phyloP scores from a whole-genome alignment of 306 rosid species.

The Datisca glomerata region DNA sequence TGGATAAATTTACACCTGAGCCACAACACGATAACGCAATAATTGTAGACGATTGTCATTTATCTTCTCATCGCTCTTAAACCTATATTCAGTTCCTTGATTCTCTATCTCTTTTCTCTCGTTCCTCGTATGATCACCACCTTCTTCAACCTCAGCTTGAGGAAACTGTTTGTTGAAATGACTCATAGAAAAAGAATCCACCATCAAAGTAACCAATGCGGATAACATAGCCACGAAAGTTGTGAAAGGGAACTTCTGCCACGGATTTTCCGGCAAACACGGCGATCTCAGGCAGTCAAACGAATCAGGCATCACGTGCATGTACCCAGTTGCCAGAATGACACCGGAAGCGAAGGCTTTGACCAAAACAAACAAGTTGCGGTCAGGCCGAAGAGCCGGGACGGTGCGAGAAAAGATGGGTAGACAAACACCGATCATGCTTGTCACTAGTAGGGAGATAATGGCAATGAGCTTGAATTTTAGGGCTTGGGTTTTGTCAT shows the following conservation, averaged over 20 bases:
- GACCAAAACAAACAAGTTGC: conserved; percentile 24
- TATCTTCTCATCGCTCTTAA: too few species aligned
- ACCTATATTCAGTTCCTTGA: neutral
- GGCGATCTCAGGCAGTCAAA: conserved; percentile 21
- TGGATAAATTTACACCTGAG: conserved; percentile 24
- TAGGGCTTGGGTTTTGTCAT: too few species aligned
- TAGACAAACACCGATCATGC: conserved; percentile 36
- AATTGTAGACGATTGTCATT: too few species aligned
- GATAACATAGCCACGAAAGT: conserved; percentile 51
- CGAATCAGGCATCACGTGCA: conserved; percentile 69
- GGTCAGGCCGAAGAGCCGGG: conserved; percentile 31
- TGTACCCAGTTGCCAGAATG: conserved; percentile 60
- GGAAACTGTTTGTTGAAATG: conserved; percentile 18
- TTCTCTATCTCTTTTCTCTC: neutral
- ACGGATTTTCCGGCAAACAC: conserved; percentile 39
- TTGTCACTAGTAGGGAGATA: too few species aligned
- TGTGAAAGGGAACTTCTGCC: conserved; percentile 34
- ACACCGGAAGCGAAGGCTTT: conserved; percentile 64
- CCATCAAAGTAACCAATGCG: conserved; percentile 35
- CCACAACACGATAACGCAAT: conserved; percentile 38
- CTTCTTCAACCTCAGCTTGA: neutral
- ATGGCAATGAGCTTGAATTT: too few species aligned
- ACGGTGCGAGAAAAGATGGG: conserved; percentile 28
- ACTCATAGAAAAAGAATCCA: conserved; percentile 45
- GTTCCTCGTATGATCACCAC: neutral